Percentiles rank a stretch among this genome's conserved stretches.
Conservation (phyloP, 305 asterid species). For the Solanum hybrid region DNA sequence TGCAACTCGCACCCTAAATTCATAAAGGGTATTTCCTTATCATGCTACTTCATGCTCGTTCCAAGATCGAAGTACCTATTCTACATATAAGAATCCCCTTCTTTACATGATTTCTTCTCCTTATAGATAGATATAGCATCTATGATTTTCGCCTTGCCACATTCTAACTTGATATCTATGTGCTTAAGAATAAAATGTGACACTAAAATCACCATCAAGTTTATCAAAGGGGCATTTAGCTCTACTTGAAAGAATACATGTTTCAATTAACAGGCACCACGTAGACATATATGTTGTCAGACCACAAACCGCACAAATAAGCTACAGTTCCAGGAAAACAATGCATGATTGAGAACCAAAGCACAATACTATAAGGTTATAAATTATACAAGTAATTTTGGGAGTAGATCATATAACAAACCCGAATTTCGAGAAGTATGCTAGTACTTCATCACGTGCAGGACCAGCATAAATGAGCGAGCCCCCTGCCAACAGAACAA, state of each 20-base stretch:
- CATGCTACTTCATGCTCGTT: background rate
- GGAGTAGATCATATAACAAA: conserved; percentile 25
- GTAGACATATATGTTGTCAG: background rate
- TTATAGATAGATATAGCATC: background rate
- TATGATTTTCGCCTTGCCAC: background rate
- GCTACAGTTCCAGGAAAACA: background rate
- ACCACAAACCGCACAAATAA: background rate
- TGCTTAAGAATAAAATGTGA: background rate
- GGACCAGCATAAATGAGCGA: conserved; percentile 89
- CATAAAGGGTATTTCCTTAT: background rate
- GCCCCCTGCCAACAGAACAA: conserved; percentile 82
- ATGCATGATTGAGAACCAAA: background rate
- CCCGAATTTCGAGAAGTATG: conserved; percentile 83
- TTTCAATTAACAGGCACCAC: background rate
- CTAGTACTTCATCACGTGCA: conserved; percentile 61
- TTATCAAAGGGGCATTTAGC: background rate
- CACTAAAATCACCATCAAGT: background rate
- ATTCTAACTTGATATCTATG: background rate
- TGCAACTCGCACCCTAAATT: background rate
- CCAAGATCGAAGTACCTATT: background rate
- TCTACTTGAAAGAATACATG: background rate
- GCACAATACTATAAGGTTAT: background rate
- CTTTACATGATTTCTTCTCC: background rate
- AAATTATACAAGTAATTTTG: background rate
- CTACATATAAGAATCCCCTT: background rate